Percentiles rank a stretch among this genome's conserved stretches.
Conservation (phyloP, 805 yeast genomes). For the Allodekkera sacchari region DNA sequence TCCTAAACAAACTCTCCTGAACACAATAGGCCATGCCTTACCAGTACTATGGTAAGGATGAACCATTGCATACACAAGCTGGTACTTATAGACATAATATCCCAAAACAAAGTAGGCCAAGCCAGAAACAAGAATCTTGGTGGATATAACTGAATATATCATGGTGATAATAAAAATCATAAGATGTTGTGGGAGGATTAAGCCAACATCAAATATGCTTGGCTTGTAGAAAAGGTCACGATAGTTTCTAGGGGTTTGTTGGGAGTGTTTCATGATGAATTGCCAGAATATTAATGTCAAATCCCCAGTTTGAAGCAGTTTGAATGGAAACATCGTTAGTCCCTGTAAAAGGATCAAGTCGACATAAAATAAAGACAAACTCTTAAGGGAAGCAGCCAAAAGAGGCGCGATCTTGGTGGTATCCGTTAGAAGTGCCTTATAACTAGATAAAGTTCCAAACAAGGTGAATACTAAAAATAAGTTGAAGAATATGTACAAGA, state of each 20-base stretch:
- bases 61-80: constrained; percentile 50
- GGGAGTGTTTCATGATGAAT: constrained; percentile 26
- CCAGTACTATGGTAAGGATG: constrained; percentile 63
- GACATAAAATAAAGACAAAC: constrained; percentile 45
- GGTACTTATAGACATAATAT: constrained; percentile 54
- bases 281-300: constrained; percentile 36
- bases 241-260: constrained; percentile 44
- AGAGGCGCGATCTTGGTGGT: constrained; percentile 52
- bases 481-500: constrained; percentile 52
- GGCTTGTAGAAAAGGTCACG: constrained; percentile 47
- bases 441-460: constrained; percentile 55
- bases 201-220: constrained; percentile 51
- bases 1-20: constrained; percentile 47
- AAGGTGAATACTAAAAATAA: constrained; percentile 53
- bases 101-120: constrained; percentile 48
- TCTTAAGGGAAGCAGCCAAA: constrained; percentile 43
- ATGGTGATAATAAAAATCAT: constrained; percentile 49
- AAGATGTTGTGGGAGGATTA: constrained; percentile 54
- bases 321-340: constrained; percentile 52
- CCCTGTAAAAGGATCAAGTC: constrained; percentile 67
- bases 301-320: constrained; percentile 48
- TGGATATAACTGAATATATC: constrained; percentile 52
- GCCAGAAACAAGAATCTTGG: constrained; percentile 53
- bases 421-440: constrained; percentile 47
- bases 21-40: constrained; percentile 58